A percentile compares a stretch with the other conserved stretches of the same genome.
Evolutionary conservation across 305 asterid genomes (phyloP).

Genomic region (Fraxinus angustifolia): DNA sequence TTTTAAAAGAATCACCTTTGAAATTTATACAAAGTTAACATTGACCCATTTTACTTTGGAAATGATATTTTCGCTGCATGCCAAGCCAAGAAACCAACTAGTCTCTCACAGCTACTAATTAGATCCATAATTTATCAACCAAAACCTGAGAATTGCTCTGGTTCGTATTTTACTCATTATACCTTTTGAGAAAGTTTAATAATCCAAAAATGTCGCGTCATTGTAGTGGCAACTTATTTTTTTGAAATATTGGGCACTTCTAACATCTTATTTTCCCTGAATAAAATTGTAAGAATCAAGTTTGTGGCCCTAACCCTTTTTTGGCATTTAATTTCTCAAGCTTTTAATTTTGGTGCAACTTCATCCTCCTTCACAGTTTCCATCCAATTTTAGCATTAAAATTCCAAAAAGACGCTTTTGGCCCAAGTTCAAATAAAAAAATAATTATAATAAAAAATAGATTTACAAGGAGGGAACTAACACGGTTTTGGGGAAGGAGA

Average conservation of each 20-base stretch:
- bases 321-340: not conserved
- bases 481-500: not conserved
- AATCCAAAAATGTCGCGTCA: not conserved
- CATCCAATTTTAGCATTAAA: not conserved
- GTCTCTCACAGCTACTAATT: not conserved
- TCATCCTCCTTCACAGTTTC: not conserved
- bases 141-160: not conserved
- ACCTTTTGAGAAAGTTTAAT: not conserved
- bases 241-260: not conserved
- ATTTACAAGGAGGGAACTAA: not conserved
- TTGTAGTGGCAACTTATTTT: not conserved
- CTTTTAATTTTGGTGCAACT: not conserved
- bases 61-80: not conserved
- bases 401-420: not conserved
- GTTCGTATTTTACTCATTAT: not conserved
- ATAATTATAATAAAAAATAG: not conserved
- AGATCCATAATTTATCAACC: not conserved
- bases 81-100: not conserved
- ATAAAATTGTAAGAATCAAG: not conserved
- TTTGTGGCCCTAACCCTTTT: not conserved
- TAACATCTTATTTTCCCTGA: not conserved
- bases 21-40: not conserved
- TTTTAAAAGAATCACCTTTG: not conserved
- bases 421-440: not conserved
- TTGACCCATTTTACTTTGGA: not conserved